phyloP scores from a whole-genome alignment of 805 yeast genomes.

The Kregervanrija delftensis region DNA sequence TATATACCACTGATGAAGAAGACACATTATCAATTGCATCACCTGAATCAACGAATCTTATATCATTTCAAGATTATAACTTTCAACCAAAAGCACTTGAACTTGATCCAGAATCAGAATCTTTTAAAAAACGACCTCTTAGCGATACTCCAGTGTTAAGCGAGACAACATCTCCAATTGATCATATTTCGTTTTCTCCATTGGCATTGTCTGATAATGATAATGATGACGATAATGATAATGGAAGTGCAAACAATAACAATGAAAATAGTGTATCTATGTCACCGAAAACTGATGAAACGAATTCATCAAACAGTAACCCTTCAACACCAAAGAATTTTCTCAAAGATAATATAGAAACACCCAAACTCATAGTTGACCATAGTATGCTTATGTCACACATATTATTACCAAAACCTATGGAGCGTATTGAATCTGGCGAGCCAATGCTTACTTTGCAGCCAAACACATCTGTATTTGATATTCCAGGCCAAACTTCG shows the following conservation, averaged over 20 bases:
- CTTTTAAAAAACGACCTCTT: conserved; percentile 57
- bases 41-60: too few species aligned
- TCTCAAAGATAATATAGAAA: too few species aligned
- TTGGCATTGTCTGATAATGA: conserved; percentile 22
- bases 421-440: conserved; percentile 3
- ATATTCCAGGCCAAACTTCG: conserved; percentile 87
- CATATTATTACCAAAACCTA: conserved; percentile 1
- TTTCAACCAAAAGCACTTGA: too few species aligned
- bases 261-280: neutral
- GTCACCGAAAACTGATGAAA: too few species aligned
- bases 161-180: conserved; percentile 45
- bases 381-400: neutral
- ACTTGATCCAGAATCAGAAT: too few species aligned
- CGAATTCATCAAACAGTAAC: too few species aligned
- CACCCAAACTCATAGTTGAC: neutral
- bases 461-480: conserved; percentile 44
- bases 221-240: conserved; percentile 20
- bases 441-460: conserved; percentile 1
- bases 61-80: too few species aligned
- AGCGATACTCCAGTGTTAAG: conserved; percentile 71
- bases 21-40: neutral
- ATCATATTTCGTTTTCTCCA: conserved; percentile 16
- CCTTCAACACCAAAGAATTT: too few species aligned
- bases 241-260: conserved; percentile 7
- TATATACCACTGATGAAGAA: conserved; percentile 19